Conservation (phyloP, 1,284 basidiomycete genomes). For the Tilletiopsis washingtonensis region DNA sequence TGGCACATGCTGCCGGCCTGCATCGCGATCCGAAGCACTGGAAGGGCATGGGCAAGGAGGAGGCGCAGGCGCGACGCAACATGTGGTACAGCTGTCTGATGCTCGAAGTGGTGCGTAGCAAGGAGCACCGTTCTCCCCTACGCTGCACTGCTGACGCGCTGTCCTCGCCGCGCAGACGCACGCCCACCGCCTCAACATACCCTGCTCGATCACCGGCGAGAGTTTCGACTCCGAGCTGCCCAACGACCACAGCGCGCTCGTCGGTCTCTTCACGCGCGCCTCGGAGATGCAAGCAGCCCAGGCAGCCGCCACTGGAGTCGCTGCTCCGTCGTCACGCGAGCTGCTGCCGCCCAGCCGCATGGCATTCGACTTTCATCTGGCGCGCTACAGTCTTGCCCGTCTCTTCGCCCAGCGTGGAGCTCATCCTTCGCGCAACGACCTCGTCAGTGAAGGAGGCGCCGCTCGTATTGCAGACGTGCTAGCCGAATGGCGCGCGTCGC, state of each 20-base stretch:
- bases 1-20: slow-evolving; percentile 35
- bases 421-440: slow-evolving; percentile 21
- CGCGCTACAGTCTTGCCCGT: slow-evolving; percentile 24
- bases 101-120: slow-evolving; percentile 11
- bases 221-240: slow-evolving; percentile 34
- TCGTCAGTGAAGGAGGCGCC: slow-evolving; percentile 18
- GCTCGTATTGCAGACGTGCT: slow-evolving; percentile 1
- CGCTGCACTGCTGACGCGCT: too few species aligned
- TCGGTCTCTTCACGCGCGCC: slow-evolving; percentile 22
- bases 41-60: slow-evolving; percentile 28
- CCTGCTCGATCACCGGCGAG: slow-evolving; percentile 21
- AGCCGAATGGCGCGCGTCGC: slow-evolving; percentile 18
- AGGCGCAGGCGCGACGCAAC: slow-evolving; percentile 29
- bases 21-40: slow-evolving; percentile 33
- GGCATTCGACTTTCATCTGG: slow-evolving; percentile 31
- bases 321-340: background rate
- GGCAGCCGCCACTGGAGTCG: slow-evolving; percentile 1
- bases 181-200: slow-evolving; percentile 29
- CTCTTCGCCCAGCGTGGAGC: slow-evolving; percentile 21
- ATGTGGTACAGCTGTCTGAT: slow-evolving; percentile 20
- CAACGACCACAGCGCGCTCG: slow-evolving; percentile 23
- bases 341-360: slow-evolving; percentile 14
- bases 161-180: too few species aligned
- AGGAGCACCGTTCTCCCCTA: too few species aligned
- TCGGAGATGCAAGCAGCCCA: slow-evolving; percentile 14